Conservation (phyloP, 768 basidiomycete genomes). For the Tricholoma sp. region DNA sequence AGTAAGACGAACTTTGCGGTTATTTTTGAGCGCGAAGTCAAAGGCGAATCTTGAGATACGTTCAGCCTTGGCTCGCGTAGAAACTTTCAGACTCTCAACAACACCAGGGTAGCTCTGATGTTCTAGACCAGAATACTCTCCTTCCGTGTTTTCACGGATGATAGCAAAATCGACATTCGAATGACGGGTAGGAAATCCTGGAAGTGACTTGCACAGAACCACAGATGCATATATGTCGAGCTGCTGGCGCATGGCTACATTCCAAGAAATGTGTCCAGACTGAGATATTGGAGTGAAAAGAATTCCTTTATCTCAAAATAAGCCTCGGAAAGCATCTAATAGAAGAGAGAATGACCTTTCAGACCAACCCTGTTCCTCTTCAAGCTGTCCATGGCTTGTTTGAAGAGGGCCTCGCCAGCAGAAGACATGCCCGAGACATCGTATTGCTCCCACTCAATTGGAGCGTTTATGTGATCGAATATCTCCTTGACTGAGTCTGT, state of each 20-base stretch:
- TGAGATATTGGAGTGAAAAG: slow-evolving; percentile 98
- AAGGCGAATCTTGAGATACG: slow-evolving; percentile 97
- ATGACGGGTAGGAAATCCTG: slow-evolving; percentile 94
- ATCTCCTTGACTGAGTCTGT: slow-evolving; percentile 99
- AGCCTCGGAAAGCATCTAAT: not conserved
- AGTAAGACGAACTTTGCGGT: slow-evolving; percentile 69
- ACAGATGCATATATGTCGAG: slow-evolving; percentile 99
- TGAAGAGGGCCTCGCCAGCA: slow-evolving; percentile 91
- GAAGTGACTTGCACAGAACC: slow-evolving; percentile 96
- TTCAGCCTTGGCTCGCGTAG: slow-evolving; percentile 92
- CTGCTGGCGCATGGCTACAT: slow-evolving; percentile 99
- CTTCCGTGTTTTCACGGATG: slow-evolving; percentile 99
- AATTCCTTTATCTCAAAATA: slow-evolving; percentile 58
- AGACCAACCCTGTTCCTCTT: slow-evolving; percentile 97
- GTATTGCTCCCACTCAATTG: slow-evolving; percentile 99
- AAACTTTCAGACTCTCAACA: slow-evolving; percentile 96
- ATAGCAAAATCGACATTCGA: slow-evolving; percentile 97
- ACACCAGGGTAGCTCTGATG: slow-evolving; percentile 98
- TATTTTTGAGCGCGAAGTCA: slow-evolving; percentile 98
- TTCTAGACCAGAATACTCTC: slow-evolving; percentile 98
- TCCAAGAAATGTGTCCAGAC: slow-evolving; percentile 98
- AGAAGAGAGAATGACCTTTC: slow-evolving; percentile 63
- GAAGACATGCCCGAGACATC: slow-evolving; percentile 96
- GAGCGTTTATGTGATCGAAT: slow-evolving; percentile 95
- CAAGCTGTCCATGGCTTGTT: slow-evolving; percentile 95